Evolutionary conservation across 164 flowering plant species (phyloP), one percentile per base, ranked within the genome.

Genomic region (Kalanchoe fedtschenkoi): DNA sequence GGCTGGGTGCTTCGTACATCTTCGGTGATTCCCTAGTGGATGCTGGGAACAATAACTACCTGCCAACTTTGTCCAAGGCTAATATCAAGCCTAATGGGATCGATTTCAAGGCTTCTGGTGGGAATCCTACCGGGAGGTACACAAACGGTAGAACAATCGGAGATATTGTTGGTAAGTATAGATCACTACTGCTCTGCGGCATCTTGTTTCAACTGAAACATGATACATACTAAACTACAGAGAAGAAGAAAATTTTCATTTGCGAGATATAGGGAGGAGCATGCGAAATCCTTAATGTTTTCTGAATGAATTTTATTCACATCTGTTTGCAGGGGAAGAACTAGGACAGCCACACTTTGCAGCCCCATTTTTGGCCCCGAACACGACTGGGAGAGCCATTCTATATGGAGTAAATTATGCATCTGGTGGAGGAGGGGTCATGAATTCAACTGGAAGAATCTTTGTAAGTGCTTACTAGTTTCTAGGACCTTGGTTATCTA

Each of bases 21-120:
- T 93, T 93, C 60, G 96, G 98, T 2, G 98, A 93, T 69, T 93
- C 98, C 4, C 77, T 90, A 1, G 98, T 90, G 0, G 98, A 93
- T 69, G 92, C 96, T 1, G 96, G 98, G 13, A 90, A 93, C 62
- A 93, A 93, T 51, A 93, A 93, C 62, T 93, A 72, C 65, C 62
- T 93, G 1, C 69, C 74, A 0, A 89, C 98, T 0, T 69, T 92
- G 72, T 84, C 98, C 3, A 88, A 71, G 69, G 98, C 96, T 0
- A 74, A 90, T 70, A 74, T 78, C 19, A 34, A 30, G 9, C 98
- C 97, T 0, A 93, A 90, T 62, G 98, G 98, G 2, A 86, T 93
- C 19, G 96, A 90, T 76, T 93, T 90, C 60, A 61, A 65, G 43
- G 77, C 91, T 2, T 83, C 83, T 2, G 80, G 82, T 0, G 98